Evolutionary conservation across 73 alveolate genomes (phyloP), one percentile per base, ranked within the genome.

Genomic region (Stentor coeruleus): DNA sequence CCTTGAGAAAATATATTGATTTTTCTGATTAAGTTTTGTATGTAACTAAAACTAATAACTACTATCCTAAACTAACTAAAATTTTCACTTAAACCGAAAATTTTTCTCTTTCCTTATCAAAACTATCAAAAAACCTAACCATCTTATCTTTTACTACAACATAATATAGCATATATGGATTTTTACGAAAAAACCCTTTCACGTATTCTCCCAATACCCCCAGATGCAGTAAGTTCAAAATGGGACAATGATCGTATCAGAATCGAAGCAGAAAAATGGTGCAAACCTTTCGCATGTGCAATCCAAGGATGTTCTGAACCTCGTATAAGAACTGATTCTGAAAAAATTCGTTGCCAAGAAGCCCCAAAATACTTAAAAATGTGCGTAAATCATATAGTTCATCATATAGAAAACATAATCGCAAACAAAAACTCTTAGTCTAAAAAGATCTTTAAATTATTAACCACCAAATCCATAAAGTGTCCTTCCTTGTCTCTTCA

Each of bases 241-340:
- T 26, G 36, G 79, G 33, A 20, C 33, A 15, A 20, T 1, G 79
- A 66, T 28, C 20, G 33, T 1, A 33, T 66, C 39, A 0, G 79
- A 66, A 40, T 66, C 1, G 79, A 66, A 66, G 79, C 79, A 26
- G 79, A 66, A 40, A 33, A 26, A 20, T 66, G 79, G 79, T 66
- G 79, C 79, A 66, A 66, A 66, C 79, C 79, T 20, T 66, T 66
- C 2, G n/a, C 40, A 20, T 66, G 79, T 66, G 79, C 79, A 28
- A 40, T 66, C 33, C 79, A 66, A 31, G 37, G 79, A 66, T 66
- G 79, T 2, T 31, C 37, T 15, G 79, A 31, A 66, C n/a, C 40
- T 1, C n/a, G 37, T 28, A 33, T 66, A 66, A 66, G 37, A 66
- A 66, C 79, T 1, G 79, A 66, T 28, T 37, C n/a, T 1, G 79